Evolutionary conservation across 2,329 filamentous ascomycete species (phyloP).

Genomic region (Paraphoma sp.): DNA sequence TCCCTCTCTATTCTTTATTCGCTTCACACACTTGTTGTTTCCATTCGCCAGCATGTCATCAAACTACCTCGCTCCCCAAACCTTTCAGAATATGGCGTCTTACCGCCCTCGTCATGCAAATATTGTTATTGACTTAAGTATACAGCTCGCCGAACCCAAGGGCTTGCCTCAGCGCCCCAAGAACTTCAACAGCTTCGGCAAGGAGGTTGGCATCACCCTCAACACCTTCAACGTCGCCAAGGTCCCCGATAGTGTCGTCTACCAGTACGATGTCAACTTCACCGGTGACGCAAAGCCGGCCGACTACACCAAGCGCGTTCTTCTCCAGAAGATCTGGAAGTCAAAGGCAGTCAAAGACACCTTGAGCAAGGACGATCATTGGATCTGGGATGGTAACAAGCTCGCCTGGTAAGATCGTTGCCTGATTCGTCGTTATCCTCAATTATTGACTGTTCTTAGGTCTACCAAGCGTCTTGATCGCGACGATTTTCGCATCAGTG

Average conservation of each 20-base stretch:
- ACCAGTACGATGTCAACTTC: slow-evolving; percentile 79
- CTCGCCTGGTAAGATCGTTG: slow-evolving; percentile 74
- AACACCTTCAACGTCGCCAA: slow-evolving; percentile 77
- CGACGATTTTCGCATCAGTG: slow-evolving; percentile 52
- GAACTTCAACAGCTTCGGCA: slow-evolving; percentile 49
- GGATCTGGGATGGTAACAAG: slow-evolving; percentile 83
- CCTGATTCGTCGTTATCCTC: background rate
- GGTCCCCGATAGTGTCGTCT: slow-evolving; percentile 68
- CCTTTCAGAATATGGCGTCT: slow-evolving; percentile 19
- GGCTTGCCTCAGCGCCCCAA: slow-evolving; percentile 45
- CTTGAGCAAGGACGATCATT: slow-evolving; percentile 59
- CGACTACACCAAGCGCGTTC: slow-evolving; percentile 63
- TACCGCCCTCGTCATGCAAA: slow-evolving; percentile 25
- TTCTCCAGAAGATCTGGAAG: slow-evolving; percentile 80
- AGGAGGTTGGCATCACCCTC: slow-evolving; percentile 54
- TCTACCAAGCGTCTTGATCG: slow-evolving; percentile 32
- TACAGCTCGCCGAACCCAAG: slow-evolving; percentile 31
- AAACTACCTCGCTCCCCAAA: slow-evolving; percentile 1
- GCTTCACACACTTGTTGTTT: slow-evolving; percentile 6
- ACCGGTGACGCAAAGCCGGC: slow-evolving; percentile 62
- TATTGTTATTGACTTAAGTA: slow-evolving; percentile 26
- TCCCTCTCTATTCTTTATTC: slow-evolving; percentile 1
- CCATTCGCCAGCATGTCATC: background rate
- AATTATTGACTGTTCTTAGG: slow-evolving; percentile 24
- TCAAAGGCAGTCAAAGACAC: slow-evolving; percentile 64